Percentiles rank a stretch among this genome's conserved stretches.
Conservation (phyloP, 2,329 filamentous ascomycete genomes). For the Coniochaeta hoffmannii region DNA sequence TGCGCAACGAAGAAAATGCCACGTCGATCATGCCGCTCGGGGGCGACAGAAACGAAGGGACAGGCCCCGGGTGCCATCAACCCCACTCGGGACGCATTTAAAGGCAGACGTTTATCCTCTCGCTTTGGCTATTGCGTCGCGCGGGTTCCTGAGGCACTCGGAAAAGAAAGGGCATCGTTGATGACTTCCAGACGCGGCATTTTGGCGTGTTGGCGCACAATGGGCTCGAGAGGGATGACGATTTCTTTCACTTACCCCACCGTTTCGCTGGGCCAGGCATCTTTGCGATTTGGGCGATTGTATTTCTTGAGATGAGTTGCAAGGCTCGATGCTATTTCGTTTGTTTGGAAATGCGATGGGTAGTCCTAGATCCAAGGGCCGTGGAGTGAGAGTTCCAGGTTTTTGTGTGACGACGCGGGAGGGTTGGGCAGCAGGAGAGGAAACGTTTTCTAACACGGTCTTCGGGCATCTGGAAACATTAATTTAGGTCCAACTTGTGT, state of each 20-base stretch:
- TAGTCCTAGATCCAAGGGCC: not conserved
- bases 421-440: constrained; percentile 10
- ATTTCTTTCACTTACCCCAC: constrained; percentile 28
- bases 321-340: not conserved
- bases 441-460: constrained; percentile 5
- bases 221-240: constrained; percentile 9
- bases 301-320: not conserved
- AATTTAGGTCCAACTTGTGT: constrained; percentile 6
- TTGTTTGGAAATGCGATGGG: not conserved
- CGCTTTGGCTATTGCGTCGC: not conserved
- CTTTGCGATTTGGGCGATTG: constrained; percentile 1
- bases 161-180: not conserved
- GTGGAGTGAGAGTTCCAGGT: not conserved
- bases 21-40: not conserved
- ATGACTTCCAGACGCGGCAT: not conserved
- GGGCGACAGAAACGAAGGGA: not conserved
- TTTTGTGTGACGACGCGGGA: constrained; percentile 2
- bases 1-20: not conserved
- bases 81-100: not conserved
- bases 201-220: not conserved
- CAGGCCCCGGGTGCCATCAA: not conserved
- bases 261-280: constrained; percentile 27
- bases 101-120: not conserved
- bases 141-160: not conserved
- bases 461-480: not conserved